A percentile compares a stretch with the other conserved stretches of the same genome.
Evolutionary conservation across 352 stramenopile species (phyloP).

Genomic region (Pythium coloratum): DNA sequence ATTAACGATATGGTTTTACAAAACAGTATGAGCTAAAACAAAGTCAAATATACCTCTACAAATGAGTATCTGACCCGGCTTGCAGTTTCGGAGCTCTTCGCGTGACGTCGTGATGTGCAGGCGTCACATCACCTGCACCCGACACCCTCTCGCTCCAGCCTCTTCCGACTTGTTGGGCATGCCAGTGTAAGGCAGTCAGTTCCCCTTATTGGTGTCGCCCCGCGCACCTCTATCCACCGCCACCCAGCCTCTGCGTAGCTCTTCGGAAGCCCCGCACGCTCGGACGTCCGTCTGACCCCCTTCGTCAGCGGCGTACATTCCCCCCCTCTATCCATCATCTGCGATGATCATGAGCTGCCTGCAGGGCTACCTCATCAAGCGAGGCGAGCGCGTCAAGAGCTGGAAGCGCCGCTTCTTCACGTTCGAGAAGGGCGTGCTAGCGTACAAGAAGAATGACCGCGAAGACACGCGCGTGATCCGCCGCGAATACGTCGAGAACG

Average conservation of each 20-base stretch:
- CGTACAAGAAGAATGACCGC: slow-evolving; percentile 59
- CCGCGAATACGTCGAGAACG: slow-evolving; percentile 58
- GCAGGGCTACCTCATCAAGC: slow-evolving; percentile 59
- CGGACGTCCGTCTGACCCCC: background rate
- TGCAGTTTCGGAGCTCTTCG: background rate
- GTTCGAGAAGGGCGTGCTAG: slow-evolving; percentile 59
- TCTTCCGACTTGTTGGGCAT: background rate
- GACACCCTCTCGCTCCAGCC: background rate
- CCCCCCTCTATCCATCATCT: background rate
- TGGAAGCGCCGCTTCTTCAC: slow-evolving; percentile 73
- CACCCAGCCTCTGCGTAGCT: background rate
- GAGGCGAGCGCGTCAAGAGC: slow-evolving; percentile 60
- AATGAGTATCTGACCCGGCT: background rate
- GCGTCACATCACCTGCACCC: background rate
- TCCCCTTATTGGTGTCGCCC: slow-evolving; percentile 5
- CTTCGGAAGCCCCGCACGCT: background rate
- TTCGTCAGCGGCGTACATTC: background rate
- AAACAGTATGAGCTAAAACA: background rate
- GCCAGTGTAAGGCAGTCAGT: background rate
- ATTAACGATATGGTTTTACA: background rate
- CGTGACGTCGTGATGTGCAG: background rate
- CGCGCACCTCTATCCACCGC: slow-evolving; percentile 9
- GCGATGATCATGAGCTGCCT: slow-evolving; percentile 25
- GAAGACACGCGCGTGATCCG: slow-evolving; percentile 41
- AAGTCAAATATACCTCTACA: background rate